Evolutionary conservation across 2,329 filamentous ascomycete genomes (phyloP).

Genomic region (Fusarium udum): DNA sequence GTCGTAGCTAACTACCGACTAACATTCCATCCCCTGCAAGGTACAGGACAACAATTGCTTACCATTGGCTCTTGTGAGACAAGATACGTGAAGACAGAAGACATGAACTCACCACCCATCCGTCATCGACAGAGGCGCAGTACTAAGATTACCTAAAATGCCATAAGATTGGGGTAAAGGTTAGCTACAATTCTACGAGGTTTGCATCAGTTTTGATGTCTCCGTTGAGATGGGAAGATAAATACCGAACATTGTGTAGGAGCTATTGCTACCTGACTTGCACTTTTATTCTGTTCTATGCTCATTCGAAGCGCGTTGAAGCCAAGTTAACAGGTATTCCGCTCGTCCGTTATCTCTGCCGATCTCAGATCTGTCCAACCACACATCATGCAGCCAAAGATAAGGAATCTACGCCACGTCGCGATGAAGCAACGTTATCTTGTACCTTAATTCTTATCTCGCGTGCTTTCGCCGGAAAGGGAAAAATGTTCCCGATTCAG

Average conservation of each 20-base stretch:
- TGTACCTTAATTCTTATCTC: constrained; percentile 21
- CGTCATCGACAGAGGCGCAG: not conserved
- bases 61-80: not conserved
- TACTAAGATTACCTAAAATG: not conserved
- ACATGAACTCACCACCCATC: not conserved
- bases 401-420: constrained; percentile 21
- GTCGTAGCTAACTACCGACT: not conserved
- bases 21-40: not conserved
- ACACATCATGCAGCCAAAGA: constrained; percentile 1
- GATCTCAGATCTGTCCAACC: constrained; percentile 6
- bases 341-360: constrained; percentile 22
- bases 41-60: not conserved
- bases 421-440: constrained; percentile 10
- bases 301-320: too few species aligned
- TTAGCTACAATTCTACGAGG: not conserved
- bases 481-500: not conserved
- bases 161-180: not conserved
- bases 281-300: not conserved
- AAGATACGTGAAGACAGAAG: not conserved
- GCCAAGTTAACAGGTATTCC: not conserved
- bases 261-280: too few species aligned
- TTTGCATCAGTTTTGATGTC: not conserved
- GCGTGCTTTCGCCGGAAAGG: constrained; percentile 16
- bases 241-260: not conserved
- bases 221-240: not conserved